Evolutionary conservation across 2,329 filamentous ascomycete species (phyloP).

Genomic region (Ophiostoma sp.): DNA sequence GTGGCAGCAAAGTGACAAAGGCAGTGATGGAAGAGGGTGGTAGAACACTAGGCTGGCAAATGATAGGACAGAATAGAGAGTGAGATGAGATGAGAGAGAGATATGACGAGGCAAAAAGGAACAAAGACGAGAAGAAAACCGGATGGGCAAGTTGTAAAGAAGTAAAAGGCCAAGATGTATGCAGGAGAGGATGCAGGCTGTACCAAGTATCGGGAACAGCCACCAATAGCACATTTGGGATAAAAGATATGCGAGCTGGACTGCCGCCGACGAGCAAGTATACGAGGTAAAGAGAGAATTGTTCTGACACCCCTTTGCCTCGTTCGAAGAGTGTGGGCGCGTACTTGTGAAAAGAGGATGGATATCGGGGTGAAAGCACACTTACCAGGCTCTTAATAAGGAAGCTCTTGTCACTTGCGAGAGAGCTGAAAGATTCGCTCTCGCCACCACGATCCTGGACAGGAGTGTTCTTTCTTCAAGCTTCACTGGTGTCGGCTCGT

Average conservation of each 20-base stretch:
- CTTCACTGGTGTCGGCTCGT: background rate
- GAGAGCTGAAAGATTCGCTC: background rate
- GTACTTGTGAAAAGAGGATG: background rate
- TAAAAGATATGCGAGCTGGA: conserved; percentile 8
- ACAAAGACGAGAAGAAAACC: background rate
- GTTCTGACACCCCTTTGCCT: conserved; percentile 15
- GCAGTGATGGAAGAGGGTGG: background rate
- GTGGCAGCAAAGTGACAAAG: background rate
- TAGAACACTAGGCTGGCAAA: background rate
- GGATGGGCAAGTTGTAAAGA: conserved; percentile 8
- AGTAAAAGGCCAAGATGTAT: background rate
- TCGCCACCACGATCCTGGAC: background rate
- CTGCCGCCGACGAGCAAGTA: conserved; percentile 16
- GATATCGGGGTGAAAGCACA: background rate
- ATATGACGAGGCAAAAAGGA: background rate
- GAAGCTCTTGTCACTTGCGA: conserved; percentile 3
- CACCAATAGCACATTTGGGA: conserved; percentile 6
- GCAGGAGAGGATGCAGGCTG: conserved; percentile 8
- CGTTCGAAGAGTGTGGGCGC: background rate
- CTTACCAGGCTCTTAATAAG: background rate
- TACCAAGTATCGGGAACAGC: conserved; percentile 3
- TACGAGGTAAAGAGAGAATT: background rate
- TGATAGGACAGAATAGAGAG: background rate
- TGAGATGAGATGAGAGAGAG: background rate
- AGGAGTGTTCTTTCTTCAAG: background rate